A percentile compares a stretch with the other conserved stretches of the same genome.
Conservation (phyloP, 805 yeast species). For the Cyberlindnera xishuangbannaensis region DNA sequence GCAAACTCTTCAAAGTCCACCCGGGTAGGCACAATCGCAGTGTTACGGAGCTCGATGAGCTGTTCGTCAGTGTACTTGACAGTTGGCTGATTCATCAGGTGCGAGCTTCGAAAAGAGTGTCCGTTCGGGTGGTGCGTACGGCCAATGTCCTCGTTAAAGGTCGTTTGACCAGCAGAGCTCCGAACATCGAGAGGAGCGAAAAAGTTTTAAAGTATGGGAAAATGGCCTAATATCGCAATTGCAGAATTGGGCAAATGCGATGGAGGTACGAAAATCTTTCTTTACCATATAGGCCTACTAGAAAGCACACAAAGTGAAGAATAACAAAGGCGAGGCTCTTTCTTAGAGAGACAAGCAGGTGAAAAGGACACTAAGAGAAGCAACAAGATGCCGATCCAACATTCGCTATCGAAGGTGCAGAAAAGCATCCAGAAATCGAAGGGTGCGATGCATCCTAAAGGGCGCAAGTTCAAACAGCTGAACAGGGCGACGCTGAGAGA, state of each 20-base stretch:
- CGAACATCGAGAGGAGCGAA: too few species aligned
- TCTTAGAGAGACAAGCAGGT: too few species aligned
- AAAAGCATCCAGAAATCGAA: constrained; percentile 51
- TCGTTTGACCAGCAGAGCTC: too few species aligned
- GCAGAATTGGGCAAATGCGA: constrained; percentile 1
- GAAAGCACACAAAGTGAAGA: too few species aligned
- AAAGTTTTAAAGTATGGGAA: too few species aligned
- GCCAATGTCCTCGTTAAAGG: too few species aligned
- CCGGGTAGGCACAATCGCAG: constrained; percentile 55
- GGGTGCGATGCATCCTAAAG: constrained; percentile 73
- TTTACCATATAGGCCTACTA: constrained; percentile 1
- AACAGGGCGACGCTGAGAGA: constrained; percentile 86
- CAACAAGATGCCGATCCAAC: constrained; percentile 53
- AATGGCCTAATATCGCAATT: constrained; percentile 1
- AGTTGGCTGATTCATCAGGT: constrained; percentile 1
- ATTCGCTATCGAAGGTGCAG: constrained; percentile 58
- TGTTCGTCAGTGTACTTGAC: constrained; percentile 65
- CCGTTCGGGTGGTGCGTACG: too few species aligned
- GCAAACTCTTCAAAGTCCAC: constrained; percentile 61
- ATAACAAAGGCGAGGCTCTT: too few species aligned
- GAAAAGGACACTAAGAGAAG: background rate
- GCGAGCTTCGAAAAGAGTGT: constrained; percentile 1
- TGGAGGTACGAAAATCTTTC: background rate
- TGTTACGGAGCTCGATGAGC: constrained; percentile 50
- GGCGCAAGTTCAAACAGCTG: constrained; percentile 80